These are phyloP conservation scores for Sparassis latifolia DNA, from an alignment of 1,284 basidiomycete genomes.

Conservation along the genomic window DNA sequence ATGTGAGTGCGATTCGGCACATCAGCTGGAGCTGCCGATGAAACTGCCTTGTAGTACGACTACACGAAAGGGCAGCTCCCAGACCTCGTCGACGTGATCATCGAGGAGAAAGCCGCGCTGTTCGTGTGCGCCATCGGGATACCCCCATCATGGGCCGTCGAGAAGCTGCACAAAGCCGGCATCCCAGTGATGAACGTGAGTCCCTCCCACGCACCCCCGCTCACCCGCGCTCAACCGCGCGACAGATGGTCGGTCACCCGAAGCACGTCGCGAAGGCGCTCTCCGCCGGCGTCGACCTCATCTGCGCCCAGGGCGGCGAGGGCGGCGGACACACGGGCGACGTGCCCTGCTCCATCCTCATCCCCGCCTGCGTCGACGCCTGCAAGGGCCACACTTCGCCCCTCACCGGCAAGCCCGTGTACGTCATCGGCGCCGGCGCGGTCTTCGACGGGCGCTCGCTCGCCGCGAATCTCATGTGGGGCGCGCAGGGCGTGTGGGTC, in stretches of 20 bases:
- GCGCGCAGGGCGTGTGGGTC: conserved; percentile 75
- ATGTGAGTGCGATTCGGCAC: conserved; percentile 40
- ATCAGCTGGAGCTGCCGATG: no score
- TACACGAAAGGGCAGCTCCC: conserved; percentile 76
- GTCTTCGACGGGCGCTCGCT: conserved; percentile 82
- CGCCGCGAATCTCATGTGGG: conserved; percentile 82
- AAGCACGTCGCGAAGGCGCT: conserved; percentile 83
- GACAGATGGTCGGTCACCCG: conserved; percentile 82
- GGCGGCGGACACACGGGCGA: conserved; percentile 83
- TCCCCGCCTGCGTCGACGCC: conserved; percentile 82
- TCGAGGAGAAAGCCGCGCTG: conserved; percentile 75
- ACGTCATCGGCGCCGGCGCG: conserved; percentile 82
- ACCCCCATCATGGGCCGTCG: conserved; percentile 72
- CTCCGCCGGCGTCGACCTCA: conserved; percentile 76
- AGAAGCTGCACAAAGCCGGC: conserved; percentile 72
- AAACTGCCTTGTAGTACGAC: conserved; percentile 66
- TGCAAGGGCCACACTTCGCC: conserved; percentile 70
- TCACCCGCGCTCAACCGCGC: background rate
- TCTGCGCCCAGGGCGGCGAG: conserved; percentile 86
- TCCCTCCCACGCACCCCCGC: conserved; percentile 2
- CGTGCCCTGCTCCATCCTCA: conserved; percentile 65
- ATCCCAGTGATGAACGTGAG: conserved; percentile 80
- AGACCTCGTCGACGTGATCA: conserved; percentile 82
- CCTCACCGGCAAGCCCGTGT: conserved; percentile 73
- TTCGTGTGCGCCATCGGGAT: conserved; percentile 88